phyloP scores from a whole-genome alignment of 192 early-diverging fungal genomes.

The Rhizophagus sp. region DNA sequence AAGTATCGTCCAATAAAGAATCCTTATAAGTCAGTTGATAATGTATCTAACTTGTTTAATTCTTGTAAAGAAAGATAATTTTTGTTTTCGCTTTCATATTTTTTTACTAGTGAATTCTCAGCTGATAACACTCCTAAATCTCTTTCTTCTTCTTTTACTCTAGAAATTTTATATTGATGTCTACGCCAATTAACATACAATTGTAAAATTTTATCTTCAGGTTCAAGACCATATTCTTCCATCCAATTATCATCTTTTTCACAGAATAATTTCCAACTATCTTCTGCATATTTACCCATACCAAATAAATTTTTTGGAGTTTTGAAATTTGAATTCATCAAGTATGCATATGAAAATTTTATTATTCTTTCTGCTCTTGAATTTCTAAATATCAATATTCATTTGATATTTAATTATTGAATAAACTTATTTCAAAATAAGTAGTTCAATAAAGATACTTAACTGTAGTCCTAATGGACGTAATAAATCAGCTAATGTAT shows the following conservation, averaged over 20 bases:
- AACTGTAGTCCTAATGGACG: slow-evolving; percentile 30
- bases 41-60: background rate
- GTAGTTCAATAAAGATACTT: background rate
- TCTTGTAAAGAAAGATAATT: background rate
- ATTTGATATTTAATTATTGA: background rate
- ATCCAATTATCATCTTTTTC: slow-evolving; percentile 29
- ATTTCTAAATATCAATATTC: background rate
- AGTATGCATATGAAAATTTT: slow-evolving; percentile 24
- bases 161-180: background rate
- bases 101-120: background rate
- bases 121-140: background rate
- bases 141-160: background rate
- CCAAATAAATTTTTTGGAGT: slow-evolving; percentile 26
- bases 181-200: slow-evolving; percentile 26
- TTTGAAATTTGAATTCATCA: slow-evolving; percentile 13
- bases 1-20: background rate
- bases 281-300: slow-evolving; percentile 33
- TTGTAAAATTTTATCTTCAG: slow-evolving; percentile 25
- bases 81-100: background rate
- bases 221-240: background rate
- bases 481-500: slow-evolving; percentile 10
- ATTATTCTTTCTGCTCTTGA: slow-evolving; percentile 20
- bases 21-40: background rate
- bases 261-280: slow-evolving; percentile 32
- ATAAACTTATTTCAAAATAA: background rate